Evolutionary conservation across 129 eudicot species (phyloP).

Genomic region (Centaurea solstitialis): DNA sequence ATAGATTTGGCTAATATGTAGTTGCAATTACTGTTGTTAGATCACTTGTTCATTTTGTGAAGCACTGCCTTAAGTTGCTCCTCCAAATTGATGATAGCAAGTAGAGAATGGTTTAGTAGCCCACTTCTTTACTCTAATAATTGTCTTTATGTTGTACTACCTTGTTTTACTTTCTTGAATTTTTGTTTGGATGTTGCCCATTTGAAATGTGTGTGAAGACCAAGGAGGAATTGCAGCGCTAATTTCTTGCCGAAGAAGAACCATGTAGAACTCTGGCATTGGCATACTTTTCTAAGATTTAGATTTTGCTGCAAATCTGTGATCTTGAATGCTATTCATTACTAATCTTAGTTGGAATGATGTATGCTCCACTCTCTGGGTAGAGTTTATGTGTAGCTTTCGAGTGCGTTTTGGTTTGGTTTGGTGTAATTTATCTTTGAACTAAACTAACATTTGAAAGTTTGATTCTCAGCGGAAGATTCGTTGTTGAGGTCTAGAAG

Average conservation of each 20-base stretch:
- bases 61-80: neutral
- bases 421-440: neutral
- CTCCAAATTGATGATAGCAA: too few relatives aligned
- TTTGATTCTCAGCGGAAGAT: conserved; percentile 32
- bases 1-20: neutral
- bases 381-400: too few relatives aligned
- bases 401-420: too few relatives aligned
- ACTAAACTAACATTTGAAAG: neutral
- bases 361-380: too few relatives aligned
- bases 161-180: neutral
- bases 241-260: too few relatives aligned
- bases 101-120: neutral
- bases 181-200: neutral
- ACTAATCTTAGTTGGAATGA: neutral
- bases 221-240: neutral
- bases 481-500: conserved; percentile 57
- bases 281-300: neutral
- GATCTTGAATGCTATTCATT: neutral
- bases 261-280: neutral
- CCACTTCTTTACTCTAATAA: neutral
- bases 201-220: neutral
- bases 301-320: too few relatives aligned
- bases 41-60: neutral
- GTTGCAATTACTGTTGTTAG: neutral
- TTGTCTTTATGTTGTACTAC: too few relatives aligned